Conservation (phyloP, 2,329 filamentous ascomycete genomes). For the Teratosphaeria pseudoeucalypti region DNA sequence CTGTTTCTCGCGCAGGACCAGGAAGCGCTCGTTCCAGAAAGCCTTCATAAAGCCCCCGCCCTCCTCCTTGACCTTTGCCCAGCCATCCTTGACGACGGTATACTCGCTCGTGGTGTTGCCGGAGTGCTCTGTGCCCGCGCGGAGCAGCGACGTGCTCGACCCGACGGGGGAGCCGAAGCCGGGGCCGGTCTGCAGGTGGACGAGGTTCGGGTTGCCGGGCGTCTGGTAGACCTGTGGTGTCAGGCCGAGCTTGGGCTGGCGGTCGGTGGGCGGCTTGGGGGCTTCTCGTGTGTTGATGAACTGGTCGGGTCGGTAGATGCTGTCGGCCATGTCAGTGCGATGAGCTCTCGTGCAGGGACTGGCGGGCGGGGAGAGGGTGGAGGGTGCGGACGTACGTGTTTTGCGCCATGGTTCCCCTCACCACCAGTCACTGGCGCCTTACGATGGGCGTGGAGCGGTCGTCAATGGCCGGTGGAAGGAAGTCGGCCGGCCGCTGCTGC, state of each 20-base stretch:
- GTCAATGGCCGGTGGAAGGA: background rate
- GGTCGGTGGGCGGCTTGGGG: constrained; percentile 75
- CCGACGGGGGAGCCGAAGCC: constrained; percentile 21
- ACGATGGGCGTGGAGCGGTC: background rate
- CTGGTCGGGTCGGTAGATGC: constrained; percentile 52
- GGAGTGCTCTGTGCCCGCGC: constrained; percentile 31
- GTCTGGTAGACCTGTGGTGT: constrained; percentile 63
- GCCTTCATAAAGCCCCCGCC: constrained; percentile 51
- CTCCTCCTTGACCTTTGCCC: constrained; percentile 83
- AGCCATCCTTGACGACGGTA: constrained; percentile 50
- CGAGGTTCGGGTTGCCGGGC: constrained; percentile 57
- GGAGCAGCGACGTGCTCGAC: constrained; percentile 30
- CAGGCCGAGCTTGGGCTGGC: constrained; percentile 65
- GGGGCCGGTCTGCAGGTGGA: constrained; percentile 1
- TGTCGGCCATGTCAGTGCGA: constrained; percentile 17
- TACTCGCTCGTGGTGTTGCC: constrained; percentile 23
- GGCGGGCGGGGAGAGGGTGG: background rate
- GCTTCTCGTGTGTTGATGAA: constrained; percentile 98
- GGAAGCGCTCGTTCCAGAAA: constrained; percentile 78
- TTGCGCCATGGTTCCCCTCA: background rate
- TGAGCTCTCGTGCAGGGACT: background rate
- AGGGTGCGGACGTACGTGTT: constrained; percentile 3
- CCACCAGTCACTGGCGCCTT: background rate
- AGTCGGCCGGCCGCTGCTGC: background rate
- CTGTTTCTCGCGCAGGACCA: constrained; percentile 84